These are phyloP conservation scores for Blastomyces gilchristii DNA, from an alignment of 2,329 filamentous ascomycete species.

Conservation along the genomic window DNA sequence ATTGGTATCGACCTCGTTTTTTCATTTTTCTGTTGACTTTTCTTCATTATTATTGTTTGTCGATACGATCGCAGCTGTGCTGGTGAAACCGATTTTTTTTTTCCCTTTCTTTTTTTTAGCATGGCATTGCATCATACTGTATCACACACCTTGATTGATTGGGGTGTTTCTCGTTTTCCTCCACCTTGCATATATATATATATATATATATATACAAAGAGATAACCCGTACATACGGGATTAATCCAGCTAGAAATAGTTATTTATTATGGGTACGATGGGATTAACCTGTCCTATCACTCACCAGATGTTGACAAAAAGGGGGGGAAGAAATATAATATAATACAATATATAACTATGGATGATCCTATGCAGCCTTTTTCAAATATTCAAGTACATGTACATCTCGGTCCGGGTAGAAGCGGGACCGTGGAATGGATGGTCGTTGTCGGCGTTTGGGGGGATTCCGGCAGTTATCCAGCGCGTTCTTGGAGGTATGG, in stretches of 20 bases:
- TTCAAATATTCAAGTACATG: too few species aligned
- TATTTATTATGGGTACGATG: not conserved
- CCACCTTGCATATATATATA: not conserved
- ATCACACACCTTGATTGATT: too few species aligned
- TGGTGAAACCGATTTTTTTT: not conserved
- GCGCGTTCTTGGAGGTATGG: too few species aligned
- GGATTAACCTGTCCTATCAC: not conserved
- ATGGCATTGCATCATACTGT: not conserved
- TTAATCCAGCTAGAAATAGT: not conserved
- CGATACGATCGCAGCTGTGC: not conserved
- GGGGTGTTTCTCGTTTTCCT: too few species aligned
- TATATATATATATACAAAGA: too few species aligned
- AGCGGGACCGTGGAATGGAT: too few species aligned
- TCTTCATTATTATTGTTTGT: not conserved
- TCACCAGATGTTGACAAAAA: too few species aligned
- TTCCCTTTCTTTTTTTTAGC: not conserved
- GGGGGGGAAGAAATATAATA: not conserved
- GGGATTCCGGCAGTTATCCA: too few species aligned
- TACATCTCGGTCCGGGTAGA: too few species aligned
- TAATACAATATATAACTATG: too few species aligned
- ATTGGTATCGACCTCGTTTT: not conserved
- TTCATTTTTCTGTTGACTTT: not conserved
- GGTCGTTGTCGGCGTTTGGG: too few species aligned
- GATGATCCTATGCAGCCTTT: too few species aligned
- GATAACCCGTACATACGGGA: not conserved